Evolutionary conservation across 176 grass and related monocot genomes (phyloP).

Genomic region (Tuctoria greenei): DNA sequence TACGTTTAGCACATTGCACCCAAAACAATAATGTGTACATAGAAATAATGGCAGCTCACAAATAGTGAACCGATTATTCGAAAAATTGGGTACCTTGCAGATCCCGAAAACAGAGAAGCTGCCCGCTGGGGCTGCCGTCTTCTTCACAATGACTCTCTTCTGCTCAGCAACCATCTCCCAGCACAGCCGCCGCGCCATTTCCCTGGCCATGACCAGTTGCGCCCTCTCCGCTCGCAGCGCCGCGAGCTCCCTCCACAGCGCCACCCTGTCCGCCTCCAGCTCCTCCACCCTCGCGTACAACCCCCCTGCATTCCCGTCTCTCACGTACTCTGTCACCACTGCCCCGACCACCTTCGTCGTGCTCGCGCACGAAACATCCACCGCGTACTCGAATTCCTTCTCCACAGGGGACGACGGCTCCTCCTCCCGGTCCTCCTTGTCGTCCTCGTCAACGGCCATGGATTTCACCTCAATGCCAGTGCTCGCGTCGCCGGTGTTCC

Average conservation of each 20-base stretch:
- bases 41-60: not conserved
- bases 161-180: constrained; percentile 55
- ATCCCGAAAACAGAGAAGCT: constrained; percentile 57
- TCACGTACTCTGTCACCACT: constrained; percentile 38
- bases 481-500: not conserved
- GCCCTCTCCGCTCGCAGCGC: constrained; percentile 62
- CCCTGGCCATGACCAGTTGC: constrained; percentile 61
- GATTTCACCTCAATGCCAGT: constrained; percentile 31
- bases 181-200: constrained; percentile 68
- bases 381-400: constrained; percentile 57
- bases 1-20: not conserved
- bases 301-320: constrained; percentile 25
- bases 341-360: constrained; percentile 34
- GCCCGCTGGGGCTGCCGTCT: not conserved
- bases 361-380: constrained; percentile 48
- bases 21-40: not conserved
- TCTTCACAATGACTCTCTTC: constrained; percentile 43
- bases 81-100: constrained; percentile 61
- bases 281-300: constrained; percentile 65
- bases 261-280: constrained; percentile 64
- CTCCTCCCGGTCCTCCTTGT: not conserved
- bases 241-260: constrained; percentile 57
- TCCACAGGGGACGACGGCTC: constrained; percentile 20
- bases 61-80: not conserved
- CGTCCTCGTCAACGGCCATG: constrained; percentile 12